A percentile compares a stretch with the other conserved stretches of the same genome.
Evolutionary conservation across 345 rosid genomes (phyloP).

Genomic region (Hevea brasiliensis): DNA sequence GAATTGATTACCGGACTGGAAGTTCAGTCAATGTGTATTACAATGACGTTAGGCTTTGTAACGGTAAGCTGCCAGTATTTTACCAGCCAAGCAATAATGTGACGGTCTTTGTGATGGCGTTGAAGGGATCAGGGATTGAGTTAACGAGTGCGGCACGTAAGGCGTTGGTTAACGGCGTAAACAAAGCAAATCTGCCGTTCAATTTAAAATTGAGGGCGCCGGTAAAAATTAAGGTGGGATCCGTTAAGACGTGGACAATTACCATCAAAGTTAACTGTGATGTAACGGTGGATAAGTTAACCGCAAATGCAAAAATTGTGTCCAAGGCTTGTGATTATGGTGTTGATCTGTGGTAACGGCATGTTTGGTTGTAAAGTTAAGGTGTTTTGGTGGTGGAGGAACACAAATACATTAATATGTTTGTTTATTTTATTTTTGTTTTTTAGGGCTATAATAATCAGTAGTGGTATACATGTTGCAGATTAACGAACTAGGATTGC

Average conservation of each 20-base stretch:
- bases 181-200: constrained; percentile 54
- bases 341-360: constrained; percentile 53
- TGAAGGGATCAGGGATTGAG: constrained; percentile 51
- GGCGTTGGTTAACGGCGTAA: constrained; percentile 31
- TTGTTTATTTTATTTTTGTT: not conserved
- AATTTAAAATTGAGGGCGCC: constrained; percentile 53
- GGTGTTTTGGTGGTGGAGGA: not conserved
- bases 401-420: not conserved
- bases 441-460: too few species aligned
- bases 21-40: constrained; percentile 48
- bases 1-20: constrained; percentile 51
- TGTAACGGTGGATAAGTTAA: constrained; percentile 68
- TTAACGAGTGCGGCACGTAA: constrained; percentile 27
- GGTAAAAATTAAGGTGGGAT: constrained; percentile 63
- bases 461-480: too few species aligned
- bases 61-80: constrained; percentile 55
- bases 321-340: constrained; percentile 56
- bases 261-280: constrained; percentile 65
- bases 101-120: constrained; percentile 44
- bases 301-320: constrained; percentile 51
- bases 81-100: constrained; percentile 63
- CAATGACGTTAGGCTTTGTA: constrained; percentile 37
- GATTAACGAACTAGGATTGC: too few species aligned
- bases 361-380: constrained; percentile 8
- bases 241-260: constrained; percentile 73